These are phyloP conservation scores for Amylostereum areolatum DNA, from an alignment of 1,284 basidiomycete species.

Conservation along the genomic window DNA sequence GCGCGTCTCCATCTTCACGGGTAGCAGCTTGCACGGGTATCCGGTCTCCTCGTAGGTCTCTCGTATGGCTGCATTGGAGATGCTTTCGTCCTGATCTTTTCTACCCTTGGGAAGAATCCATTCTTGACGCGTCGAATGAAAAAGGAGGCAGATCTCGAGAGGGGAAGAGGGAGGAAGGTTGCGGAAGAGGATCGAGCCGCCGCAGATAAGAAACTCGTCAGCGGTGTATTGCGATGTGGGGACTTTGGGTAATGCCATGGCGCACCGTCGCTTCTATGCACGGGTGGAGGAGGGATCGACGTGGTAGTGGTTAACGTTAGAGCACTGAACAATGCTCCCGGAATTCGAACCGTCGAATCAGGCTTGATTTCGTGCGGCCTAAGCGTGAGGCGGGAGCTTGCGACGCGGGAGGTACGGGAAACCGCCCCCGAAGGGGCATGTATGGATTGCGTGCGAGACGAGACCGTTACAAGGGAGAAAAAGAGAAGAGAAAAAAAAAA, in stretches of 20 bases:
- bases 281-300: too few species aligned
- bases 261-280: too few species aligned
- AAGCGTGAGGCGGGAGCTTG: too few species aligned
- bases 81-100: constrained; percentile 48
- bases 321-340: too few species aligned
- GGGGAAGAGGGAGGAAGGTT: constrained; percentile 3
- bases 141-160: constrained; percentile 12
- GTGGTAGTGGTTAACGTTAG: too few species aligned
- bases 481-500: too few species aligned
- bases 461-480: too few species aligned
- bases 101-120: constrained; percentile 55
- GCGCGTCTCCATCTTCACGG: constrained; percentile 26
- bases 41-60: constrained; percentile 61
- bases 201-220: constrained; percentile 11
- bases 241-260: constrained; percentile 6
- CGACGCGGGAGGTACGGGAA: too few species aligned
- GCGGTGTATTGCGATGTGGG: constrained; percentile 9
- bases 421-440: too few species aligned
- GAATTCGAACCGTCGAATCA: too few species aligned
- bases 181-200: constrained; percentile 13
- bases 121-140: constrained; percentile 19
- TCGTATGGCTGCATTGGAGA: constrained; percentile 41
- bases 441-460: too few species aligned
- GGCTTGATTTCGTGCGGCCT: too few species aligned
- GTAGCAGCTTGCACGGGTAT: constrained; percentile 35